These are phyloP conservation scores for Dactylonectria estremocensis DNA, from an alignment of 2,329 filamentous ascomycete species.

Conservation along the genomic window DNA sequence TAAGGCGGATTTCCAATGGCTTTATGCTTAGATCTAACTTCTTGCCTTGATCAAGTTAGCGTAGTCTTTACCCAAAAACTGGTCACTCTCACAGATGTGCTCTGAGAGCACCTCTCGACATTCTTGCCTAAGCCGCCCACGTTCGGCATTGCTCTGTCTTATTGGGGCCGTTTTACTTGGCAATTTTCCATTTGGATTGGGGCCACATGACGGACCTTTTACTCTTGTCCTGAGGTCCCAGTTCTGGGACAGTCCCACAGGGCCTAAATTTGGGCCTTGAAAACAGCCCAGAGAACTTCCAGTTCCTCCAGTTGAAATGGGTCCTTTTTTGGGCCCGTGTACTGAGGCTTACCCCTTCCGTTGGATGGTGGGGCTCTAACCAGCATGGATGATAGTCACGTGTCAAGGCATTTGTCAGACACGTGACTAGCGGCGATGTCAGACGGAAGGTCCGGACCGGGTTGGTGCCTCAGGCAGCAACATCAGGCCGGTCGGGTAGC, in stretches of 20 bases:
- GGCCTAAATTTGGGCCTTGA: background rate
- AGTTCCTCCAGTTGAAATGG: background rate
- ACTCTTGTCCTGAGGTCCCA: background rate
- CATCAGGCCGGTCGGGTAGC: too few species aligned
- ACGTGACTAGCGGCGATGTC: too few species aligned
- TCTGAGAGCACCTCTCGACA: background rate
- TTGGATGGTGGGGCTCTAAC: too few species aligned
- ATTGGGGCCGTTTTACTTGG: background rate
- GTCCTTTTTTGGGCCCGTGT: background rate
- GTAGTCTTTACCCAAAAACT: constrained; percentile 1
- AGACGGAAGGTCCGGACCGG: background rate
- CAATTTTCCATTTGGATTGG: background rate
- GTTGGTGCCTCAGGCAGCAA: too few species aligned
- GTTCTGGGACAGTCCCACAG: constrained; percentile 2
- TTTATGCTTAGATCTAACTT: too few species aligned
- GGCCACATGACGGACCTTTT: background rate
- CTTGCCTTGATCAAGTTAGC: background rate
- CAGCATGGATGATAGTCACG: too few species aligned
- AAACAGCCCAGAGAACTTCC: background rate
- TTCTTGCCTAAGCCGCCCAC: background rate
- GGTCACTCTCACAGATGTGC: background rate
- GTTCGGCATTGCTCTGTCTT: background rate
- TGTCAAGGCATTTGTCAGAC: too few species aligned
- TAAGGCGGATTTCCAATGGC: too few species aligned
- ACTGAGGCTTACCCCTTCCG: too few species aligned